Evolutionary conservation across 768 basidiomycete genomes (phyloP).

Genomic region (Termitomyces sp.): DNA sequence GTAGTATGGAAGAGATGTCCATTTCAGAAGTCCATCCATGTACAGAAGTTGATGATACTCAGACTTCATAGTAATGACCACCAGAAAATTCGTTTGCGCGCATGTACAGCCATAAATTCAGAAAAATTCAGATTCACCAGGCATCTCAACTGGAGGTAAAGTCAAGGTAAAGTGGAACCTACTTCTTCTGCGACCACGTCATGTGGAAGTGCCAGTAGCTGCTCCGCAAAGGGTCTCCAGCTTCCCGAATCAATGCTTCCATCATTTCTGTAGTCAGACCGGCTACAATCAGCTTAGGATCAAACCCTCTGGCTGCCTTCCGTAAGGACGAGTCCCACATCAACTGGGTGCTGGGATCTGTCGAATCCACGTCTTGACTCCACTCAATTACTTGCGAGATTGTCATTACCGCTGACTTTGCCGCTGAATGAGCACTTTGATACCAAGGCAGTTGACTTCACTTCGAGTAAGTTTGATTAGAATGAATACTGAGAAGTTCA

Average conservation of each 20-base stretch:
- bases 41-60: no score
- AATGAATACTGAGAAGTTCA: neutral
- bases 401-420: neutral
- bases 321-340: neutral
- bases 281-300: neutral
- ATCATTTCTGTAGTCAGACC: neutral
- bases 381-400: no score
- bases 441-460: neutral
- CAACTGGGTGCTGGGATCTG: neutral
- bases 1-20: neutral
- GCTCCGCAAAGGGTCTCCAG: neutral
- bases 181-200: conserved; percentile 3
- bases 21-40: neutral
- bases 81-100: no score
- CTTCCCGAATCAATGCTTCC: neutral
- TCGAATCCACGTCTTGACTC: neutral
- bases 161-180: neutral
- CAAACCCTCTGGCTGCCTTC: neutral
- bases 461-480: neutral
- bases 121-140: no score
- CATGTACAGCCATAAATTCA: no score
- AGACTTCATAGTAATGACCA: no score
- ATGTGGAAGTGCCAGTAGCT: neutral
- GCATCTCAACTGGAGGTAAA: no score
- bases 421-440: conserved; percentile 2